Conservation (phyloP, 2,329 filamentous ascomycete species). For the Penicillium brevicompactum region DNA sequence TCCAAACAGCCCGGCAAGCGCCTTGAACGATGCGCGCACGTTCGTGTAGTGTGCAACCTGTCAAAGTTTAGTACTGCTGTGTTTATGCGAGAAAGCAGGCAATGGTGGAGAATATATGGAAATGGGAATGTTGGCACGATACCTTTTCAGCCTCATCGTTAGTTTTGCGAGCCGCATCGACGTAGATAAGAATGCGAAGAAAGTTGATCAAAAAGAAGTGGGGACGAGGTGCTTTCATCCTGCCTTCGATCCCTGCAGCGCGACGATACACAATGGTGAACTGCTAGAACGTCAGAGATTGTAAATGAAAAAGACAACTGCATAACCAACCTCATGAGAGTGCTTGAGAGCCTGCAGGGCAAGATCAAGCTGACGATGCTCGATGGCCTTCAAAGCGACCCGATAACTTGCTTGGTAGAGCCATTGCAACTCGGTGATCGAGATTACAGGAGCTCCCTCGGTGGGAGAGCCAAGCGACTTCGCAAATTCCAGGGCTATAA, state of each 20-base stretch:
- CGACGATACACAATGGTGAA: constrained; percentile 4
- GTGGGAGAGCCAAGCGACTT: neutral
- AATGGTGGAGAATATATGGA: neutral
- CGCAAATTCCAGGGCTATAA: neutral
- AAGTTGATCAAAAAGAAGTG: constrained; percentile 2
- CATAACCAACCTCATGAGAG: constrained; percentile 1
- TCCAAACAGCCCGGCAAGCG: neutral
- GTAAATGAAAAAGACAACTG: neutral
- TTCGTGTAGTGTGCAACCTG: neutral
- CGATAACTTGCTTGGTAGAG: neutral
- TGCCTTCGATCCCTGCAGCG: neutral
- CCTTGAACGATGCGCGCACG: neutral
- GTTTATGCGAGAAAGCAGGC: neutral
- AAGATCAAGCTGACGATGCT: neutral
- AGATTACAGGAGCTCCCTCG: neutral
- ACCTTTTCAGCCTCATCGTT: neutral
- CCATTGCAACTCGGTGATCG: constrained; percentile 5
- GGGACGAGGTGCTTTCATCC: neutral
- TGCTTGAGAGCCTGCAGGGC: neutral
- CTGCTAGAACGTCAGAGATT: neutral
- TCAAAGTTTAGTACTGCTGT: neutral
- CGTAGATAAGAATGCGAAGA: neutral
- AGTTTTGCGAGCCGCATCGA: neutral
- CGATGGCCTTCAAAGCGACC: neutral
- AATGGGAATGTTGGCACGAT: neutral